Percentiles rank a stretch among this genome's conserved stretches.
phyloP scores from a whole-genome alignment of 192 early-diverging fungal species.

The Umbelopsis sp. region DNA sequence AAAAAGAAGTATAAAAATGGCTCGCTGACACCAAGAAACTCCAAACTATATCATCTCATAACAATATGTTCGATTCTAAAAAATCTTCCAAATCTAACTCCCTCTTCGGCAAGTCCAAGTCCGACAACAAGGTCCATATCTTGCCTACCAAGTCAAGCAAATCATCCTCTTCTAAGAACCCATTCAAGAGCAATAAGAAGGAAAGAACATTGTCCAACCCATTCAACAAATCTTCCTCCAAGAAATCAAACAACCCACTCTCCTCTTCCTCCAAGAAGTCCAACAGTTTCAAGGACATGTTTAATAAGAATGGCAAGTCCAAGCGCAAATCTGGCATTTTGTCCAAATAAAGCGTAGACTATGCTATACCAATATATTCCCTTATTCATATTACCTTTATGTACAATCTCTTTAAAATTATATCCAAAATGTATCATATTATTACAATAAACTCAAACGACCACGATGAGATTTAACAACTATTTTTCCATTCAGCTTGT shows the following conservation, averaged over 20 bases:
- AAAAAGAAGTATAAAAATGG: too few species aligned
- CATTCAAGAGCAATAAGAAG: neutral
- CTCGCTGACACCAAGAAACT: too few species aligned
- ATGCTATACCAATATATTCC: too few species aligned
- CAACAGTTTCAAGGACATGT: constrained; percentile 13
- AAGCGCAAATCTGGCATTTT: constrained; percentile 2
- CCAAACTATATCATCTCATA: too few species aligned
- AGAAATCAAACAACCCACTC: neutral
- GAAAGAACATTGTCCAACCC: neutral
- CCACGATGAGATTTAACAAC: neutral
- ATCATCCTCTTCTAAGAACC: too few species aligned
- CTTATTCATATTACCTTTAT: too few species aligned
- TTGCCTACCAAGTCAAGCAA: neutral
- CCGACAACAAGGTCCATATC: constrained; percentile 11
- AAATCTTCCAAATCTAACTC: neutral
- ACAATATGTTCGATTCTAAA: neutral
- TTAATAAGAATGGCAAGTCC: neutral
- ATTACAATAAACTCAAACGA: neutral
- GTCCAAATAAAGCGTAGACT: neutral
- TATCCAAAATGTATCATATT: too few species aligned
- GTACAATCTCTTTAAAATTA: too few species aligned
- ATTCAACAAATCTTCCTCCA: neutral
- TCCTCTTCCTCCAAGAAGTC: neutral
- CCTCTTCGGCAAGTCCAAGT: constrained; percentile 5
- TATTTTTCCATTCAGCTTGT: neutral